Conservation (phyloP, 768 basidiomycete species). For the Lactifluus echinatus region DNA sequence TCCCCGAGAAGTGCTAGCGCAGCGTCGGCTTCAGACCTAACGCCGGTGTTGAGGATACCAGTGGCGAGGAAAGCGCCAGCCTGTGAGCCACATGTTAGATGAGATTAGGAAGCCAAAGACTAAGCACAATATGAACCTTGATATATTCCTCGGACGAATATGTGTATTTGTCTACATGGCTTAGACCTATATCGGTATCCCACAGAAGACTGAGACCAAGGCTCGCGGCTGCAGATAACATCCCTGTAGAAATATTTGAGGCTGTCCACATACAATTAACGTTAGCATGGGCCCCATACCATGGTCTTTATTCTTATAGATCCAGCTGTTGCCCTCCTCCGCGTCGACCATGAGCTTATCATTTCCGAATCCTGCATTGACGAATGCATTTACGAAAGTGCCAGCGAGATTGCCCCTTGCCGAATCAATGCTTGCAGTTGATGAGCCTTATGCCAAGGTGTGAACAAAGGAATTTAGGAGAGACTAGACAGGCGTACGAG, state of each 20-base stretch:
- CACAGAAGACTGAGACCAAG: slow-evolving; percentile 89
- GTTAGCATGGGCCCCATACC: slow-evolving; percentile 38
- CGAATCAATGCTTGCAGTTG: slow-evolving; percentile 78
- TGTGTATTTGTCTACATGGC: slow-evolving; percentile 95
- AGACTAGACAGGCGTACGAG: slow-evolving; percentile 41
- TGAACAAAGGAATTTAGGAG: not conserved
- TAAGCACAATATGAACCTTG: slow-evolving; percentile 43
- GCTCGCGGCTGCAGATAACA: slow-evolving; percentile 95
- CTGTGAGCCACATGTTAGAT: slow-evolving; percentile 25
- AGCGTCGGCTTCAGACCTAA: slow-evolving; percentile 89
- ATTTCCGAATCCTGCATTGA: slow-evolving; percentile 97
- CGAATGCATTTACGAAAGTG: slow-evolving; percentile 97
- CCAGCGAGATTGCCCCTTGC: slow-evolving; percentile 91
- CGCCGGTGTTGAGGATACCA: slow-evolving; percentile 82
- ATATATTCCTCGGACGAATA: slow-evolving; percentile 95
- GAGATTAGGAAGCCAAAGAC: not conserved
- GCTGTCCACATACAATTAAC: not conserved
- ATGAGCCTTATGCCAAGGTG: slow-evolving; percentile 38
- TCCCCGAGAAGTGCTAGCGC: slow-evolving; percentile 87
- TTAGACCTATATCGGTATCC: slow-evolving; percentile 92
- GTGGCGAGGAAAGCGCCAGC: slow-evolving; percentile 93
- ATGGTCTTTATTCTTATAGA: slow-evolving; percentile 99
- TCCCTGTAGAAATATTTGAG: slow-evolving; percentile 44
- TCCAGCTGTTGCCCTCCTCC: slow-evolving; percentile 95
- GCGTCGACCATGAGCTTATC: slow-evolving; percentile 98